Base-by-base conservation (phyloP, 345 rosid species). In the Turnera subulata region DNA sequence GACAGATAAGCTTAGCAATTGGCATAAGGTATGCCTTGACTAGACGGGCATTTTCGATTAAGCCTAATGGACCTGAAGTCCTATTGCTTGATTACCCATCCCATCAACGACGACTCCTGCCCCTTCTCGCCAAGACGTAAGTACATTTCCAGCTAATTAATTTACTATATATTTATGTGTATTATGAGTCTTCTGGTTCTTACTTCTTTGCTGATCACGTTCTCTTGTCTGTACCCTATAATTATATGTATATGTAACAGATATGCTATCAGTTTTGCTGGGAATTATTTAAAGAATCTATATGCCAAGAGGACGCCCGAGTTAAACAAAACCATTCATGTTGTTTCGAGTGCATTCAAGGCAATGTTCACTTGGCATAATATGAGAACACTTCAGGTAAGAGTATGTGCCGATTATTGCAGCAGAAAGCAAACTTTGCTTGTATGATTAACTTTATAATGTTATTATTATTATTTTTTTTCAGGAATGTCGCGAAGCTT, bases 401-500 rank as follows among this genome's bases (percentile, higher is more conserved):
- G n/a, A n/a, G n/a, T n/a, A n/a, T n/a, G n/a, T n/a, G n/a, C n/a
- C n/a, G n/a, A n/a, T n/a, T n/a, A n/a, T n/a, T n/a, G n/a, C n/a
- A n/a, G n/a, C n/a, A n/a, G n/a, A n/a, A n/a, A n/a, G n/a, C n/a
- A n/a, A n/a, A n/a, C n/a, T n/a, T n/a, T n/a, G n/a, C n/a, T n/a
- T n/a, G n/a, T n/a, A n/a, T n/a, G n/a, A n/a, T n/a, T n/a, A 56
- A 1, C 29, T 43, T 15, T 53, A n/a, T n/a, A n/a, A n/a, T n/a
- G n/a, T n/a, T n/a, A n/a, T n/a, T n/a, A n/a, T n/a, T n/a, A 21
- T 39, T 24, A 25, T 20, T 24, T 29, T 38, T 12, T 70, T 49
- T 17, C 5, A 88, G 98, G 98, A 92, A 83, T 89, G 98, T 19
- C 98, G 95, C 59, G 98, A 92, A 82, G 98, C 97, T 47, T 82